Evolutionary conservation across 2,329 filamentous ascomycete genomes (phyloP), one percentile per base, ranked within the genome.

Genomic region (Lecanicillium sp.): DNA sequence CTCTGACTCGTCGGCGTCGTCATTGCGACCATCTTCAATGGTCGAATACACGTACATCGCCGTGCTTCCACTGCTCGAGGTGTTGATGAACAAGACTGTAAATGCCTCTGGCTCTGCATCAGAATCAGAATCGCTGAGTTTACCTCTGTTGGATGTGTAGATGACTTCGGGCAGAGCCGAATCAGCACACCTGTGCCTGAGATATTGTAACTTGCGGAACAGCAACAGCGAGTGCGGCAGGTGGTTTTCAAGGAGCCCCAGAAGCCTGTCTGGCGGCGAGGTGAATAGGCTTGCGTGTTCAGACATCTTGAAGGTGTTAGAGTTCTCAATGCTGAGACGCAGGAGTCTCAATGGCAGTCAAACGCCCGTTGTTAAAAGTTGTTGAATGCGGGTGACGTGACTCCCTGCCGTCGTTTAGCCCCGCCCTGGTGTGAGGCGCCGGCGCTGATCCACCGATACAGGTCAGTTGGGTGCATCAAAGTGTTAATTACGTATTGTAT

Each of bases 131-230:
- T 18, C 33, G 14, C 17, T 15, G 33, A 45, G 28, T 36, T 18
- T 32, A 17, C 29, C 33, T 12, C 30, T 22, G 8, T 54, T 43
- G 1, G 56, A 57, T 11, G 56, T 58, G 32, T 65, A 55, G 13
- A 77, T 48, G 7, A 72, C 59, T 40, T 52, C 72, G 5, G 59
- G 64, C 48, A 56, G 60, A 47, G 57, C 58, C 27, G 57, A 71
- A 17, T 64, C 64, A 22, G 63, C 65, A 19, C 57, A 56, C 0
- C 59, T 53, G 28, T 61, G 57, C n/a, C 53, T 62, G 17, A 69
- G 62, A 53, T 77, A 80, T 44, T 83, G 76, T 5, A 84, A 61
- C 3, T 81, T 69, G n/a, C 81, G 72, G 33, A 79, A 64, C 4
- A 85, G 58, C 5, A 76, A 69, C 12, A 85, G 61, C 4, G 77